Percentiles rank a stretch among this genome's conserved stretches.
Evolutionary conservation across 1,284 basidiomycete genomes (phyloP).

Genomic region (Inonotus obliquus): DNA sequence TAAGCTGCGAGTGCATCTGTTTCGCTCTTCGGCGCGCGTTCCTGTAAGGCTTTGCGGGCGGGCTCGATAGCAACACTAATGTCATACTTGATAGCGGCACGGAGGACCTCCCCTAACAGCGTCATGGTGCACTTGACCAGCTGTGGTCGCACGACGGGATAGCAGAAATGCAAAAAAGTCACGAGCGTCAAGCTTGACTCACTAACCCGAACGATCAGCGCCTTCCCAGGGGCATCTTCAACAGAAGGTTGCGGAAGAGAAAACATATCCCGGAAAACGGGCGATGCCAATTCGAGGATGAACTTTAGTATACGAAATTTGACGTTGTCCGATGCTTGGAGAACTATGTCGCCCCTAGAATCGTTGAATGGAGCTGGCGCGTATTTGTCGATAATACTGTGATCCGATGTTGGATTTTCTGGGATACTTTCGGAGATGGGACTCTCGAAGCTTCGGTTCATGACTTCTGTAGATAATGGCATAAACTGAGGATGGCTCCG

Average conservation of each 20-base stretch:
- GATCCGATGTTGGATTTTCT: neutral
- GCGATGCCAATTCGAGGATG: neutral
- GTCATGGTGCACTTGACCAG: neutral
- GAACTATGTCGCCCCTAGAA: neutral
- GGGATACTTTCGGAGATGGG: no score
- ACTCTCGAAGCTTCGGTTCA: neutral
- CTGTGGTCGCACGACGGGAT: neutral
- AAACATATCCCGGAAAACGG: neutral
- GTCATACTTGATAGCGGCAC: neutral
- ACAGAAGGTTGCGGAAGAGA: neutral
- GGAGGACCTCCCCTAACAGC: neutral
- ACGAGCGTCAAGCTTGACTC: neutral
- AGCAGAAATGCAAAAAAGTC: neutral
- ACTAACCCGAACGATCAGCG: neutral
- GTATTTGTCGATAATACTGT: neutral
- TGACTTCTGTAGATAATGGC: neutral
- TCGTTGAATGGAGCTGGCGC: neutral
- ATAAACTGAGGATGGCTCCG: no score
- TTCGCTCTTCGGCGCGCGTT: neutral
- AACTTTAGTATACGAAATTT: neutral
- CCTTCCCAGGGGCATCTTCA: neutral
- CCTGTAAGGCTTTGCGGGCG: neutral
- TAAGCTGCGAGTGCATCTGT: neutral
- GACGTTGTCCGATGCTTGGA: neutral
- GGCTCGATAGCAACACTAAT: neutral